A percentile compares a stretch with the other conserved stretches of the same genome.
These are phyloP conservation scores for Gossypium raimondii DNA, from an alignment of 345 rosid species.

Conservation along the genomic window DNA sequence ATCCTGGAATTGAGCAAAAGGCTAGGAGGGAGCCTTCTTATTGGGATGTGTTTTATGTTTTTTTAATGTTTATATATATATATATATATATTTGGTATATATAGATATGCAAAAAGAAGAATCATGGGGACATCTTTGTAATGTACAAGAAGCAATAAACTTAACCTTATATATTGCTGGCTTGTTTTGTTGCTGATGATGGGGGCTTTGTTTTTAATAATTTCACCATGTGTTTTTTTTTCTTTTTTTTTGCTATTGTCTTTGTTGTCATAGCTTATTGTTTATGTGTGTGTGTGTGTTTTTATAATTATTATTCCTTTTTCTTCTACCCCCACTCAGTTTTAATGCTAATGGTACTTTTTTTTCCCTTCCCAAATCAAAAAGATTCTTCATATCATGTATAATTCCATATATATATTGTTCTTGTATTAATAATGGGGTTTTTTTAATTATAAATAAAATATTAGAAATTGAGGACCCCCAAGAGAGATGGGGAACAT, in stretches of 20 bases:
- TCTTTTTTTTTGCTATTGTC: slow-evolving; percentile 19
- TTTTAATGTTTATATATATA: neutral
- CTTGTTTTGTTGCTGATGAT: slow-evolving; percentile 39
- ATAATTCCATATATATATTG: neutral
- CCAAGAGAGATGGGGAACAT: slow-evolving; percentile 42
- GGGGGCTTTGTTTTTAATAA: slow-evolving; percentile 25
- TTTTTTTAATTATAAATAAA: neutral
- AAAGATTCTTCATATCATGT: slow-evolving; percentile 31
- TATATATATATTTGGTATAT: slow-evolving; percentile 28
- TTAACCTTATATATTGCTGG: slow-evolving; percentile 28
- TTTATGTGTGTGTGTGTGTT: slow-evolving; percentile 17
- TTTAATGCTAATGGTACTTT: slow-evolving; percentile 20
- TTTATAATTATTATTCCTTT: neutral
- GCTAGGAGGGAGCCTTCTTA: neutral
- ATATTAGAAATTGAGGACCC: slow-evolving; percentile 12
- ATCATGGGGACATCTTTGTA: slow-evolving; percentile 31
- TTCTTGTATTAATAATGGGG: neutral
- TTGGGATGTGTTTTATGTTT: slow-evolving; percentile 25
- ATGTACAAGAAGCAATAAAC: slow-evolving; percentile 46
- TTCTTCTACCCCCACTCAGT: slow-evolving; percentile 16
- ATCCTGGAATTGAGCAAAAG: slow-evolving; percentile 7
- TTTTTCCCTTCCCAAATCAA: neutral
- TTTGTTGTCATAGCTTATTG: slow-evolving; percentile 31
- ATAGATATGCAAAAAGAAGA: slow-evolving; percentile 29
- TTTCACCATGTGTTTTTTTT: neutral